These are phyloP conservation scores for Suillus brevipes DNA, from an alignment of 768 basidiomycete species.

Conservation along the genomic window DNA sequence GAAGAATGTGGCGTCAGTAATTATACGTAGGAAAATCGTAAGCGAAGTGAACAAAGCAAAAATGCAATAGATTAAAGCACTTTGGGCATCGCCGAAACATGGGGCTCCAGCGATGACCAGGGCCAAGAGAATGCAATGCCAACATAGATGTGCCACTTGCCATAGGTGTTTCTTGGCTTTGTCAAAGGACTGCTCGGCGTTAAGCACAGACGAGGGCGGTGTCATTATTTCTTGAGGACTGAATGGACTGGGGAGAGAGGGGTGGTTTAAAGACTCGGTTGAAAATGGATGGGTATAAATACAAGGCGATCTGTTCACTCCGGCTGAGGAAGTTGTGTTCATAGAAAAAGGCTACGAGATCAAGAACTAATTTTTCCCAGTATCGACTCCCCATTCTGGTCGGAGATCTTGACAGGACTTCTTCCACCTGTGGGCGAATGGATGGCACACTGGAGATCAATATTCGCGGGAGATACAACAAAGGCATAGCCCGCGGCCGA, in stretches of 20 bases:
- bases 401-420: conserved; percentile 36
- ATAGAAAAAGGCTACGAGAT: conserved; percentile 41
- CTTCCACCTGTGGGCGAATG: conserved; percentile 31
- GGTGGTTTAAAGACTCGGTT: conserved; percentile 24
- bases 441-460: conserved; percentile 30
- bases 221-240: conserved; percentile 21
- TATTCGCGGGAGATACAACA: conserved; percentile 37
- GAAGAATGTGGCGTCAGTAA: conserved; percentile 34
- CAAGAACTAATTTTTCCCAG: conserved; percentile 38
- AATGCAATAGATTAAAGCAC: conserved; percentile 5
- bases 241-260: conserved; percentile 25
- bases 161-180: conserved; percentile 38
- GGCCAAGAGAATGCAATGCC: not conserved
- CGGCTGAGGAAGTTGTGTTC: conserved; percentile 37
- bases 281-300: conserved; percentile 29
- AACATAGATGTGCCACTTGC: conserved; percentile 24
- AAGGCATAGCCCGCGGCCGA: conserved; percentile 35
- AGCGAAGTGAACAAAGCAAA: conserved; percentile 21
- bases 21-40: conserved; percentile 22
- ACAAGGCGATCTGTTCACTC: conserved; percentile 23
- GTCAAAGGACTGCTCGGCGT: conserved; percentile 31
- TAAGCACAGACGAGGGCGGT: conserved; percentile 21
- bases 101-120: conserved; percentile 2
- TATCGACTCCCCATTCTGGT: conserved; percentile 36
- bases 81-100: conserved; percentile 2